Base-by-base conservation (phyloP, 2,329 filamentous ascomycete species). In the Claviceps quebecensis region DNA sequence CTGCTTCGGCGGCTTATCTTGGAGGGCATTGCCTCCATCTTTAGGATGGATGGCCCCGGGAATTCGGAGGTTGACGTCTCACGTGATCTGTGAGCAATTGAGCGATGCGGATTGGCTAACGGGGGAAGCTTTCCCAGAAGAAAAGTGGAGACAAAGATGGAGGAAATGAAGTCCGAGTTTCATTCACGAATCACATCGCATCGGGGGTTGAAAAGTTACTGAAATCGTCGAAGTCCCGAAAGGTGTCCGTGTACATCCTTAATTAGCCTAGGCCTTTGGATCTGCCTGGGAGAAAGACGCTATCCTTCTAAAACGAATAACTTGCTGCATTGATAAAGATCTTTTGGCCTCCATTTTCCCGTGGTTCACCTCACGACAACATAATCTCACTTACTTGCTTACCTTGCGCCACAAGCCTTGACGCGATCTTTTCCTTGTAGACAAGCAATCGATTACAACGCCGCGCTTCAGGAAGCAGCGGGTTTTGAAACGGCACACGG, bases 71-170 rank as follows among this genome's bases (percentile, higher is more conserved):
- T 22, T 39, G 45, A 45, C 17, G 9, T 11, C 52, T 58, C 66
- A 69, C 66, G 66, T 69, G 66, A 67, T 53, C 46, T 60, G 58
- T 62, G 58, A 59, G 56, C 65, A 69, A 68, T 68, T 67, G 59
- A 52, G 46, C 39, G 19, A 13, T 36, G 50, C 8, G 58, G 52
- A 69, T 69, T 69, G 66, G 66, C 17, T 46, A 19, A 7, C 23
- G 9, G 6, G n/a, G 16, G 23, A 38, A n/a, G 26, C 19, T 43
- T 16, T 41, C 16, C 23, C 2, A 4, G 2, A 4, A 11, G 16
- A 19, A 17, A 11, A 23, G 23, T 23, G 47, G 37, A 13, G 23
- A 40, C 13, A 3, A 23, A 40, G 17, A 9, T 40, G 14, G 16
- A 37, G n/a, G 36, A 22, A 38, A 34, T 11, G 29, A 34, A 19